phyloP scores from a whole-genome alignment of 2,329 filamentous ascomycete genomes.

The Trichophyton benhamiae region DNA sequence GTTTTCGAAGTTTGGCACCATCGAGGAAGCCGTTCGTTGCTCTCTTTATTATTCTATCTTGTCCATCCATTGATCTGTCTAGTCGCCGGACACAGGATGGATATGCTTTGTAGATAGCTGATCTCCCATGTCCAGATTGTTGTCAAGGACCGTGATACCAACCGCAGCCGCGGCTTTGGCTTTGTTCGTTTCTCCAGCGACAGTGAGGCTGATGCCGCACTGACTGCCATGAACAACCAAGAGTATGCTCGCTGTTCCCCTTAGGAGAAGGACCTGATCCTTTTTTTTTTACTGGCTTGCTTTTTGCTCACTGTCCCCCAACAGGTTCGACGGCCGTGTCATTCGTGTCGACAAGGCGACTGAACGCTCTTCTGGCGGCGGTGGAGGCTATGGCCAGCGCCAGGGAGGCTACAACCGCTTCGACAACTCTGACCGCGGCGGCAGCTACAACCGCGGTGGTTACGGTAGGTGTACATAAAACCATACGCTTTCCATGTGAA shows the following conservation, averaged over 20 bases:
- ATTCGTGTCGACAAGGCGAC: conserved; percentile 95
- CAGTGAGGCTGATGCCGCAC: conserved; percentile 32
- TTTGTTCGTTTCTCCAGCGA: conserved; percentile 70
- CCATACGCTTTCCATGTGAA: not conserved
- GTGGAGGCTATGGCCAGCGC: conserved; percentile 27
- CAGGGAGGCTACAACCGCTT: conserved; percentile 30
- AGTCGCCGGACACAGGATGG: not conserved
- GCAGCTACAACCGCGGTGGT: conserved; percentile 20
- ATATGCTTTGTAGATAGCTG: not conserved
- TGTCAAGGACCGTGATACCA: conserved; percentile 93
- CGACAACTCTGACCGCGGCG: conserved; percentile 22
- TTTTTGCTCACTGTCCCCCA: conserved; percentile 3
- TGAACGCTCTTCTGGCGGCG: conserved; percentile 48
- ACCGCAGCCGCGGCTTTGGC: conserved; percentile 91
- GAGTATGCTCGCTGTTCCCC: conserved; percentile 50
- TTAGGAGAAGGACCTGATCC: not conserved
- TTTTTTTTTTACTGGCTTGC: not conserved
- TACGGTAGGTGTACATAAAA: conserved; percentile 19
- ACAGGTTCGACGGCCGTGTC: conserved; percentile 79
- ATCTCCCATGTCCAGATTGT: conserved; percentile 50
- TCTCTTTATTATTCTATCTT: not conserved
- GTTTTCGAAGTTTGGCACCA: conserved; percentile 79
- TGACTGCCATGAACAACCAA: conserved; percentile 35
- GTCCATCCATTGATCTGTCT: not conserved
- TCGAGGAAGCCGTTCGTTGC: conserved; percentile 85